phyloP scores from a whole-genome alignment of 2,329 filamentous ascomycete genomes.

The Colletotrichum truncatum region DNA sequence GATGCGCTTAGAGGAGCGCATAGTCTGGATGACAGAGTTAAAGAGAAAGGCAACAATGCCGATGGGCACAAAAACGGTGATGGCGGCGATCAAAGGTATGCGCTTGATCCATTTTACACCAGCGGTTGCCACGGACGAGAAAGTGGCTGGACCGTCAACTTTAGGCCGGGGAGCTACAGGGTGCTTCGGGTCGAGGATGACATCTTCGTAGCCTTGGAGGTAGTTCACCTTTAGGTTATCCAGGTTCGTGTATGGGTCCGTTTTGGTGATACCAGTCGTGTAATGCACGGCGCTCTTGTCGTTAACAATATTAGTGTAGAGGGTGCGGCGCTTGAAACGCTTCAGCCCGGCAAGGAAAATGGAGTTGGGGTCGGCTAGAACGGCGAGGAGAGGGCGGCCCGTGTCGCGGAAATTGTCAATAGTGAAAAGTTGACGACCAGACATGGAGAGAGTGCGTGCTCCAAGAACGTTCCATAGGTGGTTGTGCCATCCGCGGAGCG shows the following conservation, averaged over 20 bases:
- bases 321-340: constrained; percentile 77
- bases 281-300: constrained; percentile 86
- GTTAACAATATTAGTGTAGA: constrained; percentile 90
- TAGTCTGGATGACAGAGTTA: constrained; percentile 80
- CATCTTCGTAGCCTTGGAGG: constrained; percentile 75
- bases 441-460: constrained; percentile 81
- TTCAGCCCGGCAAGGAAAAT: constrained; percentile 86
- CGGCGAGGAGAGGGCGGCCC: constrained; percentile 78
- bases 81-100: constrained; percentile 70
- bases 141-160: constrained; percentile 35
- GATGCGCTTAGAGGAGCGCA: constrained; percentile 79
- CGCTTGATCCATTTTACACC: constrained; percentile 52
- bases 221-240: constrained; percentile 77
- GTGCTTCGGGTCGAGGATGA: constrained; percentile 75
- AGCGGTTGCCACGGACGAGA: constrained; percentile 43
- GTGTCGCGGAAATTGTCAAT: constrained; percentile 88
- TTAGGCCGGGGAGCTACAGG: constrained; percentile 64
- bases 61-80: constrained; percentile 78
- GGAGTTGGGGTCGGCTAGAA: constrained; percentile 84
- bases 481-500: constrained; percentile 71
- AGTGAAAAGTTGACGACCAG: constrained; percentile 86
- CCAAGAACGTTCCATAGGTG: constrained; percentile 86
- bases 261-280: constrained; percentile 80
- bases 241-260: constrained; percentile 78
- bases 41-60: constrained; percentile 76